Evolutionary conservation across 345 rosid genomes (phyloP).

Genomic region (Brassica juncea): DNA sequence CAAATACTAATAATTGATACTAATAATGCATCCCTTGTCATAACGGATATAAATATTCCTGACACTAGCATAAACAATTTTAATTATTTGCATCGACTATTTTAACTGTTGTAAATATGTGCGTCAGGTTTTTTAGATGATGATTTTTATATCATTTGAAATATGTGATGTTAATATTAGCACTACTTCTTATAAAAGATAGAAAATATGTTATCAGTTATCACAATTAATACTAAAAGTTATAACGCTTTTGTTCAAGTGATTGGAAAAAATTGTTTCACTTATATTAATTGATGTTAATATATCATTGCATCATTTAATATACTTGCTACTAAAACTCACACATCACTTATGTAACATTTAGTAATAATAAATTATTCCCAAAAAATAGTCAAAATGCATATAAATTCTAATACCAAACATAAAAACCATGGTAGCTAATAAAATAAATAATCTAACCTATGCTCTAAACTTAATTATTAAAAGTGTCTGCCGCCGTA

Average conservation of each 20-base stretch:
- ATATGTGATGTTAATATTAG: background rate
- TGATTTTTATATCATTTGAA: background rate
- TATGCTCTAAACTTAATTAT: background rate
- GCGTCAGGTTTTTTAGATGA: no score
- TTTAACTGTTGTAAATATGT: no score
- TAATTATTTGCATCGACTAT: no score
- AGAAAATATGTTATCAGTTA: background rate
- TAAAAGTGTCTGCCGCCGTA: background rate
- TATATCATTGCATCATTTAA: background rate
- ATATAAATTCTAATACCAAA: background rate
- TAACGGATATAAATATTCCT: no score
- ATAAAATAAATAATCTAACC: background rate
- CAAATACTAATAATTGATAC: no score
- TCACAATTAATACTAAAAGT: background rate
- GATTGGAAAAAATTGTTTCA: background rate
- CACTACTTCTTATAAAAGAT: background rate
- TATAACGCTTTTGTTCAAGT: background rate
- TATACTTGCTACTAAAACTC: background rate
- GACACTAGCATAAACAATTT: no score
- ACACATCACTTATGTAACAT: background rate
- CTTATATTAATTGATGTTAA: background rate
- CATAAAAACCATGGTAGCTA: background rate
- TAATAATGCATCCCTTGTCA: no score
- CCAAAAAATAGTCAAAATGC: background rate
- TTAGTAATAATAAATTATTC: no score